Evolutionary conservation across 2,329 filamentous ascomycete species (phyloP).

Genomic region (Emmonsiellopsis sp.): DNA sequence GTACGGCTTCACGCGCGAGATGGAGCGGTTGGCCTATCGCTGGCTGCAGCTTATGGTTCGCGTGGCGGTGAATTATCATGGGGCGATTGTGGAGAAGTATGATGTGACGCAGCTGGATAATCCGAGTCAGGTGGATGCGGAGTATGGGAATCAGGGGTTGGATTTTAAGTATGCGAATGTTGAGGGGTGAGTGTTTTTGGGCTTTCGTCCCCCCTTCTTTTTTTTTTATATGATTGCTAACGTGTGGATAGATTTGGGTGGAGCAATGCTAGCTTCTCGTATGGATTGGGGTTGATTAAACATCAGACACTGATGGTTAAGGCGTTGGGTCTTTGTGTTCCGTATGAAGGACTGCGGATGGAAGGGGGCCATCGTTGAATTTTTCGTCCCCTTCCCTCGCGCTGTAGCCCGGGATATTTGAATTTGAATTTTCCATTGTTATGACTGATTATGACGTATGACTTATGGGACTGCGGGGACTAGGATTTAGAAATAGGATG

Average conservation of each 20-base stretch:
- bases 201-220: not conserved
- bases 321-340: slow-evolving; percentile 3
- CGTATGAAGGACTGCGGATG: slow-evolving; percentile 3
- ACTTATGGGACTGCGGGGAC: too few relatives aligned
- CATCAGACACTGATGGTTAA: slow-evolving; percentile 1
- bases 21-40: slow-evolving; percentile 53
- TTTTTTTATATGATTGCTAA: slow-evolving; percentile 44
- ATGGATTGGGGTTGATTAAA: slow-evolving; percentile 68
- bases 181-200: not conserved
- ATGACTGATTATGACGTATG: too few relatives aligned
- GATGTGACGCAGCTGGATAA: slow-evolving; percentile 75
- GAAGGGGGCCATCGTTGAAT: not conserved
- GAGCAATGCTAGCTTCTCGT: slow-evolving; percentile 86
- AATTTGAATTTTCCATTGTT: too few relatives aligned
- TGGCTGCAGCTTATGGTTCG: slow-evolving; percentile 41
- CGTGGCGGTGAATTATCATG: slow-evolving; percentile 90
- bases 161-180: slow-evolving; percentile 54
- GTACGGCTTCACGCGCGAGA: slow-evolving; percentile 72
- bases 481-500: too few relatives aligned
- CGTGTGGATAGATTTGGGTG: slow-evolving; percentile 73
- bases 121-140: slow-evolving; percentile 74
- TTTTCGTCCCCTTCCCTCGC: not conserved
- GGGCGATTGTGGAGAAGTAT: slow-evolving; percentile 62
- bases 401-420: too few relatives aligned
- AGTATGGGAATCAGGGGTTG: slow-evolving; percentile 81